Evolutionary conservation across 352 stramenopile genomes (phyloP).

Genomic region (Pythium guiyangense): DNA sequence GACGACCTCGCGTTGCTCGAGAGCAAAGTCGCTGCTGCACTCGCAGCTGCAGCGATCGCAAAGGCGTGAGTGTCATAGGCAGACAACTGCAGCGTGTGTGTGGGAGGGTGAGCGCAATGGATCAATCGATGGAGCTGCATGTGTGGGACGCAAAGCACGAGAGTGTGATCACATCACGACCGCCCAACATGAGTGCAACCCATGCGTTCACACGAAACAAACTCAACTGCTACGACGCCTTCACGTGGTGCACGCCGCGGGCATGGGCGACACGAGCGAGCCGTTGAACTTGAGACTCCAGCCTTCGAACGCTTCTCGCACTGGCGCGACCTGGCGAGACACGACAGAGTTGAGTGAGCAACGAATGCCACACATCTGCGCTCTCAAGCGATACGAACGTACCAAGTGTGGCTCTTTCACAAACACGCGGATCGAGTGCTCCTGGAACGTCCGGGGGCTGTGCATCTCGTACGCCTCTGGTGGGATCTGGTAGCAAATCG

Average conservation of each 20-base stretch:
- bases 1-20: conserved; percentile 65
- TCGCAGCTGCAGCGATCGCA: conserved; percentile 34
- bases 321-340: conserved; percentile 24
- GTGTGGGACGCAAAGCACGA: too few relatives aligned
- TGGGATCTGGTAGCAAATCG: conserved; percentile 47
- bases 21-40: conserved; percentile 49
- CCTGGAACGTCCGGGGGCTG: conserved; percentile 55
- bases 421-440: conserved; percentile 68
- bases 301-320: conserved; percentile 53
- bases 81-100: too few relatives aligned
- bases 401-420: conserved; percentile 58
- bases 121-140: background rate
- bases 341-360: conserved; percentile 1
- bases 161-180: too few relatives aligned
- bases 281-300: conserved; percentile 54
- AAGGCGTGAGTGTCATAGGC: conserved; percentile 41
- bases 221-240: too few relatives aligned
- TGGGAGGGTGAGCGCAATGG: background rate
- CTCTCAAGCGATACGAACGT: conserved; percentile 8
- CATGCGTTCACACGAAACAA: too few relatives aligned
- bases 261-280: conserved; percentile 32
- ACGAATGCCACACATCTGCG: background rate
- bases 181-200: too few relatives aligned
- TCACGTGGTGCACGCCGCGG: background rate
- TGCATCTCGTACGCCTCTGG: conserved; percentile 65